These are phyloP conservation scores for Colletotrichum simmondsii DNA, from an alignment of 2,329 filamentous ascomycete species.

Conservation along the genomic window DNA sequence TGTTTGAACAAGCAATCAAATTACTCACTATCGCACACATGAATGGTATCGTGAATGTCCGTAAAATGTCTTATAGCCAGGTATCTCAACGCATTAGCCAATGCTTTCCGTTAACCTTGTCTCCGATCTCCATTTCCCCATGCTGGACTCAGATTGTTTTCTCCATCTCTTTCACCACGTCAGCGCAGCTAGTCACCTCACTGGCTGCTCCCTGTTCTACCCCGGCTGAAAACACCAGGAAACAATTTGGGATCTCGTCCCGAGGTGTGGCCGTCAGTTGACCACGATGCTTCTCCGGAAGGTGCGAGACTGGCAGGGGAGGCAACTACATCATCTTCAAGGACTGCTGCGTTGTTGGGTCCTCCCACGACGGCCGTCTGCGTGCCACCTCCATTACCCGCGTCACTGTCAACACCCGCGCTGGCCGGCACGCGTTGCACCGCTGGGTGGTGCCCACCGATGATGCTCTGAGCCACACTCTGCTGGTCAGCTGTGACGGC, in stretches of 20 bases:
- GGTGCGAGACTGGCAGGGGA: conserved; percentile 18
- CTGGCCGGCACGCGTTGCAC: conserved; percentile 1
- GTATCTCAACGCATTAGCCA: background rate
- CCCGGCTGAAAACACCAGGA: conserved; percentile 73
- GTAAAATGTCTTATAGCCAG: background rate
- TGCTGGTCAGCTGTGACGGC: conserved; percentile 12
- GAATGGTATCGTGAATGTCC: background rate
- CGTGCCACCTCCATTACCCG: background rate
- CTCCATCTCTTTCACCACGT: background rate
- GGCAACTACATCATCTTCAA: conserved; percentile 12
- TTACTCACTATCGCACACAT: background rate
- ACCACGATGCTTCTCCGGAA: conserved; percentile 48
- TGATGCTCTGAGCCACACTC: conserved; percentile 16
- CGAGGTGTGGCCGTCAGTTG: conserved; percentile 58
- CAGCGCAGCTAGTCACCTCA: background rate
- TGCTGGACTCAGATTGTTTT: background rate
- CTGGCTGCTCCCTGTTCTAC: conserved; percentile 37
- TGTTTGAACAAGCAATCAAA: background rate
- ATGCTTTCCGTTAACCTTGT: background rate
- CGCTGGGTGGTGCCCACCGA: conserved; percentile 11
- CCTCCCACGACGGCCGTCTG: background rate
- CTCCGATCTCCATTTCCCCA: background rate
- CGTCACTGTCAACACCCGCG: background rate
- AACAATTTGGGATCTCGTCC: conserved; percentile 76
- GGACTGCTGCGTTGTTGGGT: background rate